Percentiles rank a stretch among this genome's conserved stretches.
phyloP scores from a whole-genome alignment of 805 yeast species.

The Wickerhamomyces strasburgensis region DNA sequence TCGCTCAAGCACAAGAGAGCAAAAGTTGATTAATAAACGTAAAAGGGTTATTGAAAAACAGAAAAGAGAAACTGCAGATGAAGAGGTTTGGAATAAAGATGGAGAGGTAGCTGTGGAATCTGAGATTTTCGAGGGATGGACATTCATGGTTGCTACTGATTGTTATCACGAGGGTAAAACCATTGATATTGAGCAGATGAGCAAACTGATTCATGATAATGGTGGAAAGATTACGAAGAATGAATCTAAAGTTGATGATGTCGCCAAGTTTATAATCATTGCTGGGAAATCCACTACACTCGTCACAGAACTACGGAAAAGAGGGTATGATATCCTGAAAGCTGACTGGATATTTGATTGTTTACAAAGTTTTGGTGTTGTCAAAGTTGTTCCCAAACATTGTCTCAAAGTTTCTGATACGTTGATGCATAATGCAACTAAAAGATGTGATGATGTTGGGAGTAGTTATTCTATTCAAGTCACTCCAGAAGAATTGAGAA shows the following conservation, averaged over 20 bases:
- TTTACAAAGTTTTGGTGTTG: slow-evolving; percentile 33
- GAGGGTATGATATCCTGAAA: slow-evolving; percentile 55
- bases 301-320: slow-evolving; percentile 32
- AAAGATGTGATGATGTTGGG: slow-evolving; percentile 53
- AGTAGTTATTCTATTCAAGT: slow-evolving; percentile 47
- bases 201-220: slow-evolving; percentile 33
- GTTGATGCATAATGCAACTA: slow-evolving; percentile 22
- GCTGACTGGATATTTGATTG: slow-evolving; percentile 77
- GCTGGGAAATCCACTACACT: slow-evolving; percentile 36
- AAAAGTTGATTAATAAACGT: slow-evolving; percentile 15
- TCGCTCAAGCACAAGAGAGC: slow-evolving; percentile 2
- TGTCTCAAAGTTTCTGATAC: slow-evolving; percentile 38
- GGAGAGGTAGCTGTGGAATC: slow-evolving; percentile 20
- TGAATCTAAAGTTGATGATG: slow-evolving; percentile 18
- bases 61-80: slow-evolving; percentile 22
- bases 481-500: slow-evolving; percentile 8
- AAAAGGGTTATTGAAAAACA: slow-evolving; percentile 23
- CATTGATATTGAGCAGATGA: slow-evolving; percentile 32
- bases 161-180: slow-evolving; percentile 25
- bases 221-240: slow-evolving; percentile 47
- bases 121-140: slow-evolving; percentile 38
- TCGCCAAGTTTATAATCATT: slow-evolving; percentile 27
- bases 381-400: slow-evolving; percentile 60
- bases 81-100: slow-evolving; percentile 21
- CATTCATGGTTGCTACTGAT: slow-evolving; percentile 54